phyloP scores from a whole-genome alignment of 2,329 filamentous ascomycete species.

The Ophiocordyceps sinensis region DNA sequence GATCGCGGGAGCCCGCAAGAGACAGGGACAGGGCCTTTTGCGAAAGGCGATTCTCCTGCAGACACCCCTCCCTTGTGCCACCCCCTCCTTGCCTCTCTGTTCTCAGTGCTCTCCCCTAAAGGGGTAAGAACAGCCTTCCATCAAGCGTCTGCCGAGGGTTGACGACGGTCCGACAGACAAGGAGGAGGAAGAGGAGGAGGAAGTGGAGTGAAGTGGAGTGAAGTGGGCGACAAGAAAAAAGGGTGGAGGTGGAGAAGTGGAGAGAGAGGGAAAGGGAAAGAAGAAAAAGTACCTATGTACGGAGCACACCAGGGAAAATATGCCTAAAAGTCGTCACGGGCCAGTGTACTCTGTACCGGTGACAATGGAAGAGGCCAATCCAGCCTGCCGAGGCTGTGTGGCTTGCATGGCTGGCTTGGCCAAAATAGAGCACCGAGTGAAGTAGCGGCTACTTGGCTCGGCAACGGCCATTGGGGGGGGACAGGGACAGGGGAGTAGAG shows the following conservation, averaged over 20 bases:
- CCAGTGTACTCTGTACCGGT: conserved; percentile 12
- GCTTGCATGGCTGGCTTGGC: conserved; percentile 1
- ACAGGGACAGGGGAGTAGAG: background rate
- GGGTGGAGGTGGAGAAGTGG: background rate
- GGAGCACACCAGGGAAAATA: no score
- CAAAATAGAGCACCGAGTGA: conserved; percentile 2
- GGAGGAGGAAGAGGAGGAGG: background rate
- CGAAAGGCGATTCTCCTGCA: background rate
- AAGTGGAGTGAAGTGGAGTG: background rate
- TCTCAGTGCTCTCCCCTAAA: background rate
- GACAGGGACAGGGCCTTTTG: conserved; percentile 1
- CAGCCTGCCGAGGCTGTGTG: conserved; percentile 3
- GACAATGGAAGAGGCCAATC: conserved; percentile 6
- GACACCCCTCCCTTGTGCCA: background rate
- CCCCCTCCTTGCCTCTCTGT: background rate
- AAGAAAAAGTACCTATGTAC: background rate
- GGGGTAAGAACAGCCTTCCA: conserved; percentile 5
- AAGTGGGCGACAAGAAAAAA: background rate
- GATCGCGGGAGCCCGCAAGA: conserved; percentile 1
- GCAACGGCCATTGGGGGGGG: background rate
- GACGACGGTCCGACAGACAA: background rate
- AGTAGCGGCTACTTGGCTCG: conserved; percentile 4
- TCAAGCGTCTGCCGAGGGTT: conserved; percentile 18
- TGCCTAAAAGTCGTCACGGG: background rate
- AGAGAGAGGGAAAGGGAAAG: background rate